Conservation (phyloP, 179 eudicot species). For the Actinidia chinensis region DNA sequence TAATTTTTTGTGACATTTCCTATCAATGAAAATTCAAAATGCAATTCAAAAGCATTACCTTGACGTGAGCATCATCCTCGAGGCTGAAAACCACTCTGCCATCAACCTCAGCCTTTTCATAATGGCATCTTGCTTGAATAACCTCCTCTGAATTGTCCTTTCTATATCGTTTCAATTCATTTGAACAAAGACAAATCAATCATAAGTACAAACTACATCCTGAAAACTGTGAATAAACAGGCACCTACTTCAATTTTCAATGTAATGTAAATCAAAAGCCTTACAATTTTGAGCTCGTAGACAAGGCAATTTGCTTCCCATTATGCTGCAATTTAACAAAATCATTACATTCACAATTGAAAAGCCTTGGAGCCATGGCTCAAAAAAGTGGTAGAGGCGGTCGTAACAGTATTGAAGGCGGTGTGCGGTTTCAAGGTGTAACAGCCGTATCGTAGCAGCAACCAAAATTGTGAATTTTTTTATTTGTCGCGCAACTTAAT, state of each 20-base stretch:
- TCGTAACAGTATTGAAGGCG: no score
- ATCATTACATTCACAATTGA: neutral
- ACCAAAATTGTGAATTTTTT: no score
- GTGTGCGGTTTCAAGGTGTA: no score
- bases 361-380: no score
- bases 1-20: neutral
- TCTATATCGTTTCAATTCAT: neutral
- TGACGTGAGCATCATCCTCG: slow-evolving; percentile 36
- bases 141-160: slow-evolving; percentile 13
- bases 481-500: no score
- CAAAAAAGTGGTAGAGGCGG: no score
- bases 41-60: slow-evolving; percentile 17
- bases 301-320: neutral
- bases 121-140: slow-evolving; percentile 33
- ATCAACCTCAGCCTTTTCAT: slow-evolving; percentile 28
- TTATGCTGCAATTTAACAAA: neutral
- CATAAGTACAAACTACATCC: neutral
- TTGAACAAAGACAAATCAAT: no score
- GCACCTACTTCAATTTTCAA: neutral
- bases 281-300: neutral
- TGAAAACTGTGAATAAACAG: neutral
- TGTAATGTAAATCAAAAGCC: neutral
- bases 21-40: neutral
- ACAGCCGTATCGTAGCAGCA: no score
- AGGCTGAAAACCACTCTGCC: slow-evolving; percentile 23